These are phyloP conservation scores for Sporothrix schenckii DNA, from an alignment of 2,329 filamentous ascomycete species.

Conservation along the genomic window DNA sequence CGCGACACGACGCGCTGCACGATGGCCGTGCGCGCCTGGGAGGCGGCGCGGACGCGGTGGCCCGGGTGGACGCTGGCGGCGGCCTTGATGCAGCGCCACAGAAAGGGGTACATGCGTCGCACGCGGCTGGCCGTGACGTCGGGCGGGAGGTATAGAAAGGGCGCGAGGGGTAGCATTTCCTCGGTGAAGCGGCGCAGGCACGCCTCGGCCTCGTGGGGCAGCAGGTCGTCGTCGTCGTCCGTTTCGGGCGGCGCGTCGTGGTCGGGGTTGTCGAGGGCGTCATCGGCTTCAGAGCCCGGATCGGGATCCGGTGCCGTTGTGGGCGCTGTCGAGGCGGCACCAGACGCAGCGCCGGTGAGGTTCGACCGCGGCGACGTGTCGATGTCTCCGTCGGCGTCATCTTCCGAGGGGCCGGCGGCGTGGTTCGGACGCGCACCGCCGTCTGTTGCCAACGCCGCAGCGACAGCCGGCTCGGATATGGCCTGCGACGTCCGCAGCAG, in stretches of 20 bases:
- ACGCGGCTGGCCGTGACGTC: conserved; percentile 47
- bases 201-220: conserved; percentile 36
- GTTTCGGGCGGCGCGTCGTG: neutral
- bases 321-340: neutral
- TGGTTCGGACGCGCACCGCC: neutral
- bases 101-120: conserved; percentile 51
- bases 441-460: neutral
- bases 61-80: conserved; percentile 49
- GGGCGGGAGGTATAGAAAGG: conserved; percentile 44
- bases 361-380: neutral
- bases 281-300: neutral
- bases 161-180: conserved; percentile 42
- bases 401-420: neutral
- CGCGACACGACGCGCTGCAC: conserved; percentile 52
- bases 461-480: conserved; percentile 41
- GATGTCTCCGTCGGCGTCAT: neutral
- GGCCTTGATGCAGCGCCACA: conserved; percentile 55
- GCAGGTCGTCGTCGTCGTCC: conserved; percentile 6
- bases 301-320: neutral
- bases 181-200: conserved; percentile 48
- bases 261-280: neutral
- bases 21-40: conserved; percentile 50
- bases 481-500: conserved; percentile 42
- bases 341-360: neutral
- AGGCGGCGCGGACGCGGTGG: conserved; percentile 46